Evolutionary conservation across 2,329 filamentous ascomycete species (phyloP).

Genomic region (Berkeleyomyces basicola): DNA sequence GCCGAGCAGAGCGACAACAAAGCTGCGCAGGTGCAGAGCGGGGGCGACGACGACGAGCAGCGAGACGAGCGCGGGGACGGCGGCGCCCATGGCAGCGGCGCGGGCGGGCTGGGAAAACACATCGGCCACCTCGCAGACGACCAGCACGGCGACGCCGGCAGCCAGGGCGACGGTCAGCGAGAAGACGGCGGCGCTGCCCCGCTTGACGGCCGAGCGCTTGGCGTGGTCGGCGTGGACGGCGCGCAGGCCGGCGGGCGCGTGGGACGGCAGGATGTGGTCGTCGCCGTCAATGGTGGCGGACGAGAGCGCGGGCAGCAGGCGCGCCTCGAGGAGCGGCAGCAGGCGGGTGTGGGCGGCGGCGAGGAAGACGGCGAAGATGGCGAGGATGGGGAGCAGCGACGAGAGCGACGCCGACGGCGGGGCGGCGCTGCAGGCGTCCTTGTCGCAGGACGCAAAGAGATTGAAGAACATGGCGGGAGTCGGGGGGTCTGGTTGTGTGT

Average conservation of each 20-base stretch:
- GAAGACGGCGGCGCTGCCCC: constrained; percentile 48
- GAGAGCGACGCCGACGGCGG: constrained; percentile 31
- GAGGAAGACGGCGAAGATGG: constrained; percentile 41
- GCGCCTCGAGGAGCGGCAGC: constrained; percentile 50
- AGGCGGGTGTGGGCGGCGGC: constrained; percentile 46
- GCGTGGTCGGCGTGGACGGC: constrained; percentile 43
- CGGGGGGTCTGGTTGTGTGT: no score
- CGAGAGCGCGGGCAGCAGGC: constrained; percentile 24
- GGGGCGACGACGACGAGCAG: constrained; percentile 61
- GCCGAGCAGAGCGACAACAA: constrained; percentile 36
- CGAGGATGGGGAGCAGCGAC: constrained; percentile 52
- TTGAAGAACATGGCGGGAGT: constrained; percentile 22
- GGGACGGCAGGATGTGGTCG: constrained; percentile 43
- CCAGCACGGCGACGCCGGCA: constrained; percentile 60
- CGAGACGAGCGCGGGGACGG: constrained; percentile 53
- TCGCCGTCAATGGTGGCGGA: constrained; percentile 39
- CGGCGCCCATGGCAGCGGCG: constrained; percentile 48
- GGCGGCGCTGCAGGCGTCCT: constrained; percentile 37
- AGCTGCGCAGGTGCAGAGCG: constrained; percentile 57
- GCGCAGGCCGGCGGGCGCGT: constrained; percentile 42
- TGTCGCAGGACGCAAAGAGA: constrained; percentile 34
- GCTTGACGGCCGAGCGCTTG: constrained; percentile 32
- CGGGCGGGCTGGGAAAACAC: constrained; percentile 52
- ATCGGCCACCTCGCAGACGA: constrained; percentile 71
- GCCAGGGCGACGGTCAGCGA: constrained; percentile 62